phyloP scores from a whole-genome alignment of 345 rosid species.

The rapeseed (Brassica napus) region DNA sequence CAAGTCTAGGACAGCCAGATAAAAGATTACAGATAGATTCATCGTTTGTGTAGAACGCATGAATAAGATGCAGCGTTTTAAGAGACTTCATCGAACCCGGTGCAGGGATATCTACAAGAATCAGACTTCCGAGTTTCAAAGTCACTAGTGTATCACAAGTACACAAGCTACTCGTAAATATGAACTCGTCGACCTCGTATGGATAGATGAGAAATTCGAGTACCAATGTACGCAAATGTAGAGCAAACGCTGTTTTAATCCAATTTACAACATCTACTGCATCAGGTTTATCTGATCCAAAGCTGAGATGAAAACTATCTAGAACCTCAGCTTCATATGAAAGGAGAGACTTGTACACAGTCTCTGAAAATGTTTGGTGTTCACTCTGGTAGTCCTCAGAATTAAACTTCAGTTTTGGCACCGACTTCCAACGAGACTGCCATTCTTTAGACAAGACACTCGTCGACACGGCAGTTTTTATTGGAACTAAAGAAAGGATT shows the following conservation, averaged over 20 bases:
- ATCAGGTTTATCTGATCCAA: neutral
- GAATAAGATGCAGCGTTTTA: neutral
- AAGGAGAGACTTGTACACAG: neutral
- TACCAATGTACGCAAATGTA: neutral
- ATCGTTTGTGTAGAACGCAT: too few species aligned
- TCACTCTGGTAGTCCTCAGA: neutral
- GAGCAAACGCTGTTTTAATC: slow-evolving; percentile 3
- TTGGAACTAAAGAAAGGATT: slow-evolving; percentile 9
- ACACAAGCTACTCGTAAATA: neutral
- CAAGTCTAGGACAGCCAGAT: too few species aligned
- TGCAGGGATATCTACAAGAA: neutral
- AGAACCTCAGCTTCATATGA: neutral
- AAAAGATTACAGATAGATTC: too few species aligned
- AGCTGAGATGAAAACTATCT: neutral
- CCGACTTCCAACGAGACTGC: slow-evolving; percentile 6
- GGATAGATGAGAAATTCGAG: neutral
- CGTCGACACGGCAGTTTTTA: neutral
- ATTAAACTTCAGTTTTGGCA: neutral
- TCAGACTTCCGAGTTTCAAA: neutral
- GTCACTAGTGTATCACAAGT: neutral
- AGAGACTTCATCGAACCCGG: neutral
- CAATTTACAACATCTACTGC: neutral
- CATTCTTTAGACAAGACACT: slow-evolving; percentile 17
- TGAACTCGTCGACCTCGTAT: neutral
- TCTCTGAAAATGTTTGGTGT: neutral